Percentiles rank a stretch among this genome's conserved stretches.
These are phyloP conservation scores for Phlebopus sp. DNA, from an alignment of 1,284 basidiomycete genomes.

Conservation along the genomic window DNA sequence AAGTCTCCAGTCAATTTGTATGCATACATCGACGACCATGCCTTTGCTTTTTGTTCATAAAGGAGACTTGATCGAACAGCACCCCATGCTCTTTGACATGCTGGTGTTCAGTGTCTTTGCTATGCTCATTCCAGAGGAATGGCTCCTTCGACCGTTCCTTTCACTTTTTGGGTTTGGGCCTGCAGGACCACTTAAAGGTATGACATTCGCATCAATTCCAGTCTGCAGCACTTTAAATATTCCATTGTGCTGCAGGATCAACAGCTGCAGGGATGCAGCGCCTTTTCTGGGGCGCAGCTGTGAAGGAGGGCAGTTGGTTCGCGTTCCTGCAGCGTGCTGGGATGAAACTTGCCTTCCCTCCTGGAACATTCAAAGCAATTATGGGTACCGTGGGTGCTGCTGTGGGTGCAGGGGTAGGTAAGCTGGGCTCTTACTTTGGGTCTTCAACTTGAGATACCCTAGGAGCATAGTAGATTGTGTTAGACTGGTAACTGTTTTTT, in stretches of 20 bases:
- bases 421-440: not conserved
- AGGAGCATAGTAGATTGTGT: too few relatives aligned
- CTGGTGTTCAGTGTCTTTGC: conserved; percentile 12
- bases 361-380: not conserved
- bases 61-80: conserved; percentile 31
- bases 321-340: conserved; percentile 22
- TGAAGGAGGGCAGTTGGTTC: conserved; percentile 27
- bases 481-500: too few relatives aligned
- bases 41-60: not conserved
- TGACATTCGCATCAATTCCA: not conserved
- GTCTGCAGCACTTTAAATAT: too few relatives aligned
- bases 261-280: conserved; percentile 28
- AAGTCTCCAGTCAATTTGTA: not conserved
- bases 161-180: conserved; percentile 26
- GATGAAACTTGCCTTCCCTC: conserved; percentile 13
- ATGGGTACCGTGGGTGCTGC: not conserved
- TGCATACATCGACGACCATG: not conserved
- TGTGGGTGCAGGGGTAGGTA: not conserved
- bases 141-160: conserved; percentile 22
- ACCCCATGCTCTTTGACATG: conserved; percentile 19
- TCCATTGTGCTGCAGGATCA: conserved; percentile 16
- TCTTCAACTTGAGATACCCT: not conserved
- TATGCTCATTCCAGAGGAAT: conserved; percentile 20
- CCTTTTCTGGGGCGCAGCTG: conserved; percentile 22
- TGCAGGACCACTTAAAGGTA: conserved; percentile 27